Conservation (phyloP, 2,329 filamentous ascomycete genomes). For the Uncinocarpus reesii region DNA sequence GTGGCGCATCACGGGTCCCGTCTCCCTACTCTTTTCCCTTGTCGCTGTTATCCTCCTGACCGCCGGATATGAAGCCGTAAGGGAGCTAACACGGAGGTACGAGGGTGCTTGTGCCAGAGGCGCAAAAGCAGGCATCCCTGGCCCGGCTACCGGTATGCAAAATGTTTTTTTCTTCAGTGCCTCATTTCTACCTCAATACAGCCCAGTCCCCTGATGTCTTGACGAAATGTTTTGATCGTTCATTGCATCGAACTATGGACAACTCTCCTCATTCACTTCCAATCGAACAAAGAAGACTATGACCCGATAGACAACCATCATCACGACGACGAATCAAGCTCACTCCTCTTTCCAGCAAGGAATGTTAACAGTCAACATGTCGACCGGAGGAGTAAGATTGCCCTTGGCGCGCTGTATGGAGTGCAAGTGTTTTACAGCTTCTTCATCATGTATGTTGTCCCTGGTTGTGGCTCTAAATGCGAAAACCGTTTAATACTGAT, state of each 20-base stretch:
- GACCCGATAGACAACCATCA: background rate
- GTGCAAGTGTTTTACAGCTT: constrained; percentile 97
- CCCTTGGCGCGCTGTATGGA: constrained; percentile 77
- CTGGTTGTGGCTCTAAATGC: background rate
- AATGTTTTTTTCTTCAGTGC: background rate
- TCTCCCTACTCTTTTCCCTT: constrained; percentile 71
- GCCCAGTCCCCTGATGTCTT: background rate
- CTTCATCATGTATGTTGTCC: constrained; percentile 82
- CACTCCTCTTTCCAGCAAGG: constrained; percentile 67
- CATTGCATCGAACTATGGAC: background rate
- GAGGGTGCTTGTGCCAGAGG: constrained; percentile 40
- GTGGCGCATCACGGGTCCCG: constrained; percentile 72
- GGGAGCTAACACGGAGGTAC: constrained; percentile 65
- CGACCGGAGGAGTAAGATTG: constrained; percentile 59
- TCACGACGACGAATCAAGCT: constrained; percentile 45
- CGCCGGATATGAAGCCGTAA: constrained; percentile 86
- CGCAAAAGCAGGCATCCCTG: constrained; percentile 2
- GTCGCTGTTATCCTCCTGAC: constrained; percentile 70
- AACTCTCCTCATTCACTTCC: constrained; percentile 9
- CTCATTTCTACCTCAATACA: background rate
- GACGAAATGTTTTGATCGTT: background rate
- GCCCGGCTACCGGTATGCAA: constrained; percentile 9
- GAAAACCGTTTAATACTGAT: background rate
- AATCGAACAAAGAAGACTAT: background rate
- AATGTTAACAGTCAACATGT: constrained; percentile 45